phyloP scores from a whole-genome alignment of 2,329 filamentous ascomycete genomes.

The Tolypocladium endophyticum region DNA sequence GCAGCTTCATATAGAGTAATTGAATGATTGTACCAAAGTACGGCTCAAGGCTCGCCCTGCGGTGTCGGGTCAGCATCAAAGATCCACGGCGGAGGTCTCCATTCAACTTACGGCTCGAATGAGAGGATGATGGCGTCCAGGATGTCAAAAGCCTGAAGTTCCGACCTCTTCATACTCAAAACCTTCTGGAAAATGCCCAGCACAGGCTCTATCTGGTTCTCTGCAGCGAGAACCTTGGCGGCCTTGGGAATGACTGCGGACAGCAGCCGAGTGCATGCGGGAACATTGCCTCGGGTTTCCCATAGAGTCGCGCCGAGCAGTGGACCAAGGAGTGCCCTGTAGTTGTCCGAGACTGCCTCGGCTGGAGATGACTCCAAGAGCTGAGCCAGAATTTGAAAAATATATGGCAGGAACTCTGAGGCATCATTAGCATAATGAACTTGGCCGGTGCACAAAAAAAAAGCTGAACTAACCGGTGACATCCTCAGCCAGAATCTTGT shows the following conservation, averaged over 20 bases:
- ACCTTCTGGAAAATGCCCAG: conserved; percentile 96
- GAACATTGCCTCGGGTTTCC: conserved; percentile 88
- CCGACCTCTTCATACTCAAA: conserved; percentile 70
- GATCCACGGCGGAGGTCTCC: background rate
- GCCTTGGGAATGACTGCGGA: conserved; percentile 75
- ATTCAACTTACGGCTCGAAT: conserved; percentile 54
- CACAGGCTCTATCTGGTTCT: conserved; percentile 76
- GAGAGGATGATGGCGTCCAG: conserved; percentile 68
- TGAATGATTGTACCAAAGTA: conserved; percentile 75
- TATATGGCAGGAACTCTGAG: conserved; percentile 85
- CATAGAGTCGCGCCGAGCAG: conserved; percentile 75
- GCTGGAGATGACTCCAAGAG: conserved; percentile 78
- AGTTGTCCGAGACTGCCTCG: conserved; percentile 68
- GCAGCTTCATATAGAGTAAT: conserved; percentile 68
- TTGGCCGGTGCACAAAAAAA: background rate
- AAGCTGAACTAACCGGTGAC: conserved; percentile 52
- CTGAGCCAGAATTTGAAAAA: conserved; percentile 90
- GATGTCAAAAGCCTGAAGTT: conserved; percentile 80
- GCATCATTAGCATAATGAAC: conserved; percentile 7
- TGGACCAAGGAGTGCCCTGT: conserved; percentile 66
- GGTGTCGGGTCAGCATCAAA: background rate
- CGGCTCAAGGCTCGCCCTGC: conserved; percentile 52
- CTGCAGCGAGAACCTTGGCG: conserved; percentile 58
- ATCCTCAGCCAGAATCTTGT: conserved; percentile 67
- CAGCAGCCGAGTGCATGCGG: conserved; percentile 76